Evolutionary conservation across 2,329 filamentous ascomycete species (phyloP), one percentile per base, ranked within the genome.

Genomic region (Teratosphaeria pseudoeucalypti): DNA sequence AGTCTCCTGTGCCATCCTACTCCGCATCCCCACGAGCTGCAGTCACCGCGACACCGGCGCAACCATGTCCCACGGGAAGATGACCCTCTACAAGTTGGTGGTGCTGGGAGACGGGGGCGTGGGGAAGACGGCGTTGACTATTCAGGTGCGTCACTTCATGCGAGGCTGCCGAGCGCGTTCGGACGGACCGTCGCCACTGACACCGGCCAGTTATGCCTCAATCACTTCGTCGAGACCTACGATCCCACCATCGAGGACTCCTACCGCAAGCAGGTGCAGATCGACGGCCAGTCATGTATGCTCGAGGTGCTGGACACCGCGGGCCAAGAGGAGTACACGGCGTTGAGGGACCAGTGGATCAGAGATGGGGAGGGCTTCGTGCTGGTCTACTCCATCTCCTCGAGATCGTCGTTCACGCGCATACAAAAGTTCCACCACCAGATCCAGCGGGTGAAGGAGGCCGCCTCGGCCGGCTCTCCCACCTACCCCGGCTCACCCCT

Each of bases 61-160:
- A 32, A 61, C 34, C 59, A 72, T 72, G 70, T 70, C 70, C 62
- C 67, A 71, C 68, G 71, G 71, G 49, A 74, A 73, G 65, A 74
- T 74, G 72, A 74, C 72, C 27, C 61, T 74, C 63, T 95, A 96
- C 78, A 95, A 95, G 79, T 79, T 96, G 78, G 94, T 99, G 63
- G 94, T 97, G 63, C 92, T 99, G 67, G 94, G 94, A 70, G 94
- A 95, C 71, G 94, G 94, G 82, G 94, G 94, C 76, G 94, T 99
- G 66, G 94, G 94, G 80, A 99, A 99, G 82, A 97, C 92, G 63
- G 97, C 94, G 79, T 84, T 99, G 81, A 97, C 94, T 61, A 97
- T 99, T 73, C 94, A 97, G 65, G 70, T 71, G 60, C 49, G 63
- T 54, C 16, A 56, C 1, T 6, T 16, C 11, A 34, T 26, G 39